phyloP scores from a whole-genome alignment of 2,329 filamentous ascomycete species.

The Neurospora sp. region DNA sequence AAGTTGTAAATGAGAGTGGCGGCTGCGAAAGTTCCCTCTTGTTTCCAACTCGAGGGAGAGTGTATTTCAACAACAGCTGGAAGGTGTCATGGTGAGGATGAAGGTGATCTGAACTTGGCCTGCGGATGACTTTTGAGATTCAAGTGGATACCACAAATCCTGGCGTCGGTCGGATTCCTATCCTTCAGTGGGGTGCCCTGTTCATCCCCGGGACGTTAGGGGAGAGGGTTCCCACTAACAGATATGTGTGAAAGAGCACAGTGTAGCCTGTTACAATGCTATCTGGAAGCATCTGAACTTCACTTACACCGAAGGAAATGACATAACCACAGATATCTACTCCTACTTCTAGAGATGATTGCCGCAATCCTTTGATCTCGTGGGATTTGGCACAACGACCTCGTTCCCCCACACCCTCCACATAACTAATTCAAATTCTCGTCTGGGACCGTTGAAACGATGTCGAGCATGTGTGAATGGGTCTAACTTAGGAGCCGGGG shows the following conservation, averaged over 20 bases:
- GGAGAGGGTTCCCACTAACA: background rate
- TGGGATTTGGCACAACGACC: background rate
- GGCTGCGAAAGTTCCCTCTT: background rate
- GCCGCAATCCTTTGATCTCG: background rate
- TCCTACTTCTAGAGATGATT: background rate
- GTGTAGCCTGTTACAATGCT: background rate
- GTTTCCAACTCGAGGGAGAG: background rate
- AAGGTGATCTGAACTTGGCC: background rate
- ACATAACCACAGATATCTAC: background rate
- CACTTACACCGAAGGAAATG: background rate
- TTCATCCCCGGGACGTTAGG: background rate
- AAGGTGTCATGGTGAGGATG: background rate
- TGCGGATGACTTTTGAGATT: background rate
- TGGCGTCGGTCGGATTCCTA: background rate
- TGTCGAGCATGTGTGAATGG: background rate
- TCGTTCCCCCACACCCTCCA: background rate
- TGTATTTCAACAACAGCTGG: background rate
- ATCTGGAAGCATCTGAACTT: background rate
- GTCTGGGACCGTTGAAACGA: background rate
- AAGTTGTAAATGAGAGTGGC: background rate
- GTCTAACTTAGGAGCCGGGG: too few relatives aligned
- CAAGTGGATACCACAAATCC: background rate
- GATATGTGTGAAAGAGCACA: background rate
- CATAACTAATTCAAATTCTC: background rate
- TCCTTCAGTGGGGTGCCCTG: background rate